A percentile compares a stretch with the other conserved stretches of the same genome.
phyloP scores from a whole-genome alignment of 148 eudicot species.

The Vaccinium vitisidaea region DNA sequence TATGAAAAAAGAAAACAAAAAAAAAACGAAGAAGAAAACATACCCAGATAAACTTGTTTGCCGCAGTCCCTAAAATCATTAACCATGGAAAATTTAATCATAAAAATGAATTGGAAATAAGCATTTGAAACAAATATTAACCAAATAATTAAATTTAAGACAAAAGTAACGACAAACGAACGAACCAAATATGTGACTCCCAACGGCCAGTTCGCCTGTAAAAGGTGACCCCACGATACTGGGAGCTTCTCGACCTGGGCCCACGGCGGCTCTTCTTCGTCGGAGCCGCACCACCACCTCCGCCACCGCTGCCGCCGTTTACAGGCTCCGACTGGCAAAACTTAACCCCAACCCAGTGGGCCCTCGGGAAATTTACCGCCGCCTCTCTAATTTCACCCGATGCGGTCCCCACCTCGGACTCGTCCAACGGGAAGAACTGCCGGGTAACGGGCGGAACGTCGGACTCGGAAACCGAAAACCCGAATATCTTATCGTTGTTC shows the following conservation, averaged over 20 bases:
- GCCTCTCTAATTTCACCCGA: constrained; percentile 11
- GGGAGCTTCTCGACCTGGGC: constrained; percentile 90
- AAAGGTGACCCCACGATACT: constrained; percentile 87
- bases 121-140: background rate
- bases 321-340: constrained; percentile 46
- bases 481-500: constrained; percentile 44
- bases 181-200: constrained; percentile 98
- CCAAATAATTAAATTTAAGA: background rate
- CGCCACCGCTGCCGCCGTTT: constrained; percentile 24
- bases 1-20: background rate
- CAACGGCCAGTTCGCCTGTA: constrained; percentile 97
- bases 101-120: background rate
- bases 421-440: constrained; percentile 81
- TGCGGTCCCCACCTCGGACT: constrained; percentile 25
- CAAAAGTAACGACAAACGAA: constrained; percentile 4
- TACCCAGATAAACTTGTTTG: constrained; percentile 97
- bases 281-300: constrained; percentile 41
- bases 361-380: constrained; percentile 40
- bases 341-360: constrained; percentile 85
- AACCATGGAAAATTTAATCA: constrained; percentile 8
- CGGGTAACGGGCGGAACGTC: constrained; percentile 61
- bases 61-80: constrained; percentile 90
- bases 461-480: constrained; percentile 46
- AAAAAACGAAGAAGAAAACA: background rate
- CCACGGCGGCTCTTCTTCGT: constrained; percentile 86